Evolutionary conservation across 371 early-diverging fungal species (phyloP), one percentile per base, ranked within the genome.

Genomic region (Rhizomucor pusillus): DNA sequence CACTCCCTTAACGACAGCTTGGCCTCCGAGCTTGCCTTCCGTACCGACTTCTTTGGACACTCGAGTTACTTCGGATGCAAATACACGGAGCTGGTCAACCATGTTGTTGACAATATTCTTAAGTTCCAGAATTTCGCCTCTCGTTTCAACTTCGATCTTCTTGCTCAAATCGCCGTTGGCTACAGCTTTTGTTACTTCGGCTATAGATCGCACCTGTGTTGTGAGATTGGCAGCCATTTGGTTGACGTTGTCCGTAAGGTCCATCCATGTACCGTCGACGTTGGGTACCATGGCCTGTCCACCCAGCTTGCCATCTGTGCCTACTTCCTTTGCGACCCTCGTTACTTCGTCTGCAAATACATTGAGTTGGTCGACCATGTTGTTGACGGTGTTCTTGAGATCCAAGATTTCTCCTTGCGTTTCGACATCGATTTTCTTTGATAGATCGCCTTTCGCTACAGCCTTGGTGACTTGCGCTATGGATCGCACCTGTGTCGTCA

Each of bases 41-140:
- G 25, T 74, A 71, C 36, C 75, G 69, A 64, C 82, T 79, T 66
- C 78, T 77, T 54, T 72, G 65, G 54, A 83, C 71, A 78, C 79
- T 11, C 79, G 63, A 23, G 73, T 76, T 2, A 81, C 81, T 59
- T 81, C 84, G 0, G 66, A 56, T 2, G 74, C 69, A 66, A 80
- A 81, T 47, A 80, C 78, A 5, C 85, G 71, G 44, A 86, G 65
- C 20, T 75, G 73, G 36, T 69, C 68, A 13, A 84, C 57, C 83
- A 86, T 86, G 51, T 84, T 76, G 59, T 85, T 84, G 36, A 86
- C 84, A 57, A 81, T 82, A 41, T 81, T 79, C 60, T 84, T 83
- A 47, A 84, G 73, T 39, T 50, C 55, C 16, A 59, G 47, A 35
- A 74, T 70, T 45, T 74, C 75, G 18, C 75, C 75, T 1, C 63